Base-by-base conservation (phyloP, 129 eudicot species). In the Scalesia atractyloides region DNA sequence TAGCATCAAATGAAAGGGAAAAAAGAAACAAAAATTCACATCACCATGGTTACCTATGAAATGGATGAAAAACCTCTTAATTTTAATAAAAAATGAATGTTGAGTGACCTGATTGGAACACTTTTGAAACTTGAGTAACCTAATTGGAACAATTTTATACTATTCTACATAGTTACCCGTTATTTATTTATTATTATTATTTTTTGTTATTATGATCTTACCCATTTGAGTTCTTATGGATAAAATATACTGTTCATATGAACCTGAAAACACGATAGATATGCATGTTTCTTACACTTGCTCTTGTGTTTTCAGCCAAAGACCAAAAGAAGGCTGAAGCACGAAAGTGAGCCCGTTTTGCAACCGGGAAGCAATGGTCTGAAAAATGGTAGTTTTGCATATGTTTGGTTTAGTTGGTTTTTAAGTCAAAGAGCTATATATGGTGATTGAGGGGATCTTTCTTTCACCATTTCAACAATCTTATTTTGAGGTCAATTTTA, bases 291-390 rank as follows among this genome's bases (percentile, higher is more conserved):
- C 51, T 41, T 69, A 69, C 63, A 36, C 46, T 2, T 61, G 54
- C 9, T 68, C 19, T 69, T 13, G 7, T 50, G 30, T 61, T 68
- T 66, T 16, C 95, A 90, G 97, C 97, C 56, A 91, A 84, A 79
- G 97, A 91, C 33, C 89, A 81, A 73, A 91, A 91, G 95, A 91
- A 91, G 81, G 76, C 49, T 9, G 97, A 91, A 86, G 86, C 85
- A 69, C 85, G 95, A 73, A 91, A 86, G 66, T 88, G 76, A 87
- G 16, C 52, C 7, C 8, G 53, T 41, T 60, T 18, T 36, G 51
- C 15, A 7, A 12, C 51, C 36, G 14, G 65, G 59, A 52, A 70
- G 34, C 44, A 26, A 64, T 74, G 44, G 58, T 61, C 64, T 64
- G 69, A 81, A 50, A 50, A 68, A 60, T 22, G 61, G 73, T 75